A percentile compares a stretch with the other conserved stretches of the same genome.
These are phyloP conservation scores for Aegilops bicornis DNA, from an alignment of 176 grass and related monocot species.

Conservation along the genomic window DNA sequence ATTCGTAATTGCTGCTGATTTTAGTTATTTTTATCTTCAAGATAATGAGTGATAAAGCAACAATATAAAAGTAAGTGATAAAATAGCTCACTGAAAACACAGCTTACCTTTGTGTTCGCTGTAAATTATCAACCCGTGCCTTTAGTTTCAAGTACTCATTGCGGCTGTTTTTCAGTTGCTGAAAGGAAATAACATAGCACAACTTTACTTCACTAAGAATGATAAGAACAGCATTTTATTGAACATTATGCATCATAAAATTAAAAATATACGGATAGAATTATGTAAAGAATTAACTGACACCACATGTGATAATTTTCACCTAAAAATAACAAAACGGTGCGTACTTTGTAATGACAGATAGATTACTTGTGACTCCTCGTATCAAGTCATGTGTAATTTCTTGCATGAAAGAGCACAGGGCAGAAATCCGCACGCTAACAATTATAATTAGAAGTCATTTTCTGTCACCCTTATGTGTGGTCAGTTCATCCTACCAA, in stretches of 20 bases:
- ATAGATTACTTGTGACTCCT: not conserved
- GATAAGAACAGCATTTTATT: not conserved
- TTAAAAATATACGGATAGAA: not conserved
- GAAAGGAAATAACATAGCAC: constrained; percentile 11
- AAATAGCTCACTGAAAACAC: not conserved
- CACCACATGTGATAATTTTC: not conserved
- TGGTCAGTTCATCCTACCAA: not conserved
- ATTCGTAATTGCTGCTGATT: not conserved
- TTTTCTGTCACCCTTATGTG: not conserved
- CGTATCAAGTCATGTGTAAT: not conserved
- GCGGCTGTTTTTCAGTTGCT: constrained; percentile 62
- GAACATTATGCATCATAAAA: not conserved
- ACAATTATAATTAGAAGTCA: not conserved
- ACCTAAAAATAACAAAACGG: not conserved
- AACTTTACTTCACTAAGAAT: not conserved
- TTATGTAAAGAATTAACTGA: not conserved
- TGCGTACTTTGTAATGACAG: not conserved
- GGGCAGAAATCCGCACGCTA: not conserved
- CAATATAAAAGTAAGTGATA: not conserved
- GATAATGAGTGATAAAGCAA: not conserved
- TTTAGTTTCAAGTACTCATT: constrained; percentile 80
- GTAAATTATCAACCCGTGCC: constrained; percentile 61
- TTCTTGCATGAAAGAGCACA: not conserved
- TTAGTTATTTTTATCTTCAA: not conserved
- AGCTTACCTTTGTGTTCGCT: constrained; percentile 62